These are phyloP conservation scores for Ophiosphaerella narmari DNA, from an alignment of 2,329 filamentous ascomycete species.

Conservation along the genomic window DNA sequence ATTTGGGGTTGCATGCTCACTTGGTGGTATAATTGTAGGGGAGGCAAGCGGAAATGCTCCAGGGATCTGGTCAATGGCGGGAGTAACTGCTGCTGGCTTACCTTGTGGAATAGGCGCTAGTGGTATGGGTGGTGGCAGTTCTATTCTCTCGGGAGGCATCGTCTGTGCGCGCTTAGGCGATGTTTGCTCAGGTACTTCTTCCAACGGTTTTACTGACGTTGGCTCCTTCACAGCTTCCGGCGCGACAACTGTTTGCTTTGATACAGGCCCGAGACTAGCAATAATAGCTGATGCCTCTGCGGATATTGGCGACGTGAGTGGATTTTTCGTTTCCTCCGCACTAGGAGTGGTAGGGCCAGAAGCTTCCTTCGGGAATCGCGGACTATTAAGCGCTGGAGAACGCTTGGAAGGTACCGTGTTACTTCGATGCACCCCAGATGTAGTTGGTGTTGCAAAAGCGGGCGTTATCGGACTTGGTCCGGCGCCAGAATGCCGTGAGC, in stretches of 20 bases:
- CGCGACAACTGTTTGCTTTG: constrained; percentile 4
- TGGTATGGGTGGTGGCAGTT: constrained; percentile 25
- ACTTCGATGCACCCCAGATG: constrained; percentile 70
- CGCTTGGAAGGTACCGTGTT: constrained; percentile 94
- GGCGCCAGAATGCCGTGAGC: constrained; percentile 75
- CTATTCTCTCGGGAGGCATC: constrained; percentile 27
- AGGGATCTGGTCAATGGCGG: constrained; percentile 46
- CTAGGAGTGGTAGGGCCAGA: constrained; percentile 59
- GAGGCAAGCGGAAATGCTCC: constrained; percentile 66
- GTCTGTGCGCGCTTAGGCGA: constrained; percentile 24
- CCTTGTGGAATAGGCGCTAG: constrained; percentile 22
- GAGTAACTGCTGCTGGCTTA: constrained; percentile 33
- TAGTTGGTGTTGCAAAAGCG: constrained; percentile 44
- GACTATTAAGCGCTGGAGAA: constrained; percentile 67
- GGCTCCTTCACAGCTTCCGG: constrained; percentile 1
- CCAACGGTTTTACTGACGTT: constrained; percentile 5
- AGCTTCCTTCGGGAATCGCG: constrained; percentile 46
- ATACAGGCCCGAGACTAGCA: constrained; percentile 12
- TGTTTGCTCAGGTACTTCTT: constrained; percentile 8
- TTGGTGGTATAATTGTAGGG: constrained; percentile 48
- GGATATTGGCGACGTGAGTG: constrained; percentile 21
- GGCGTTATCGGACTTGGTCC: constrained; percentile 64
- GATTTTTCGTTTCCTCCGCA: constrained; percentile 32
- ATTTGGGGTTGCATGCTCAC: constrained; percentile 43
- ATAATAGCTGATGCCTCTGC: constrained; percentile 13